phyloP scores from a whole-genome alignment of 2,329 filamentous ascomycete genomes.

The Cladosporium sp. region DNA sequence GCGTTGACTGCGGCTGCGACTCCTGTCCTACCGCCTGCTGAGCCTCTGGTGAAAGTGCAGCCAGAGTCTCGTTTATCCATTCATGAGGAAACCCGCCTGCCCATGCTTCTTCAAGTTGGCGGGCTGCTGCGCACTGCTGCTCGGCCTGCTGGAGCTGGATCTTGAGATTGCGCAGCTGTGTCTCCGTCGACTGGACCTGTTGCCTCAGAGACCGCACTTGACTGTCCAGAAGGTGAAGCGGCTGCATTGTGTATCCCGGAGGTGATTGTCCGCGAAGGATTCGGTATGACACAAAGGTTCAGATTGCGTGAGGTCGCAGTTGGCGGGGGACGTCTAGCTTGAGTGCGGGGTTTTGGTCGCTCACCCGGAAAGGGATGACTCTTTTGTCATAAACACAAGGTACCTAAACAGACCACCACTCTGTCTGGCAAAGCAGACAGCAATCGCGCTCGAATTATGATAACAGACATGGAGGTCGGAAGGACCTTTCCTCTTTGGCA shows the following conservation, averaged over 20 bases:
- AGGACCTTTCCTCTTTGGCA: too few relatives aligned
- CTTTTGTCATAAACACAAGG: too few relatives aligned
- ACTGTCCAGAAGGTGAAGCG: background rate
- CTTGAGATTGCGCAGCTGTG: slow-evolving; percentile 34
- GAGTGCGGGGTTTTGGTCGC: too few relatives aligned
- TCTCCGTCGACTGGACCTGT: slow-evolving; percentile 39
- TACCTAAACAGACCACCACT: too few relatives aligned
- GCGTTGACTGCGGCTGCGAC: background rate
- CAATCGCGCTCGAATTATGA: too few relatives aligned
- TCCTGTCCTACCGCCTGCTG: background rate
- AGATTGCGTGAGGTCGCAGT: too few relatives aligned
- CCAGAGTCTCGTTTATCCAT: slow-evolving; percentile 38
- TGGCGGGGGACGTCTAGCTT: too few relatives aligned
- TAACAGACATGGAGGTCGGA: too few relatives aligned
- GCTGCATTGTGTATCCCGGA: background rate
- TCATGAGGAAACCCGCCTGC: slow-evolving; percentile 37
- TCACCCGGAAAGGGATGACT: too few relatives aligned
- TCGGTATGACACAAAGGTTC: too few relatives aligned
- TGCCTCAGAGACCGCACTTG: slow-evolving; percentile 34
- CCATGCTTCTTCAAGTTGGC: slow-evolving; percentile 23
- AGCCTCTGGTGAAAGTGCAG: slow-evolving; percentile 22
- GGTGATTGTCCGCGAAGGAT: too few relatives aligned
- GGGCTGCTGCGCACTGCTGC: slow-evolving; percentile 22
- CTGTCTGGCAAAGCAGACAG: too few relatives aligned
- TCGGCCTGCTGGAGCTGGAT: slow-evolving; percentile 39